Percentiles rank a stretch among this genome's conserved stretches.
phyloP scores from a whole-genome alignment of 768 basidiomycete species.

The Trametes sanguinea region DNA sequence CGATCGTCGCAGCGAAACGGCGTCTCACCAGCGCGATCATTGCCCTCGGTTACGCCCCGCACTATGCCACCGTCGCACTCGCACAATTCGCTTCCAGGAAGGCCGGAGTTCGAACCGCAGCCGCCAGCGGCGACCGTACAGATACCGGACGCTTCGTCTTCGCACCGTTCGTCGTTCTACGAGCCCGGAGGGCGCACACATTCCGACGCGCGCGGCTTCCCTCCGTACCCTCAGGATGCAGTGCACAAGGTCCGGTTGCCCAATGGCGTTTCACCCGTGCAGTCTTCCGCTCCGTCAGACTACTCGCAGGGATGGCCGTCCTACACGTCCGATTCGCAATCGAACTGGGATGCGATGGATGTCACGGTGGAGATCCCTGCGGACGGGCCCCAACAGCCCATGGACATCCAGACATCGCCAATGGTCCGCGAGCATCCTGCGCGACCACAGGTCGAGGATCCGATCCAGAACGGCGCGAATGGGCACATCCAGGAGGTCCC shows the following conservation, averaged over 20 bases:
- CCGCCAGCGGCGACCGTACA: conserved; percentile 41
- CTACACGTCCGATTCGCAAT: conserved; percentile 25
- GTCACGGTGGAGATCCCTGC: conserved; percentile 49
- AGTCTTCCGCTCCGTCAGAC: conserved; percentile 26
- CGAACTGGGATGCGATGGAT: conserved; percentile 61
- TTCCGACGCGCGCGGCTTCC: conserved; percentile 10
- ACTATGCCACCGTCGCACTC: conserved; percentile 53
- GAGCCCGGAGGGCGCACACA: conserved; percentile 31
- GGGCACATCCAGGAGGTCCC: conserved; percentile 18
- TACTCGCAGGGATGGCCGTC: conserved; percentile 28
- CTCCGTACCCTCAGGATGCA: conserved; percentile 33
- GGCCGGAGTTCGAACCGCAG: conserved; percentile 41
- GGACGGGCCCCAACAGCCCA: conserved; percentile 45
- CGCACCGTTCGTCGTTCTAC: conserved; percentile 57
- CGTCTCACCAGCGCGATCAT: conserved; percentile 31
- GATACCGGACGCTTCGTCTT: conserved; percentile 50
- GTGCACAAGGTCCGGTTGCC: conserved; percentile 23
- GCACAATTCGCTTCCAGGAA: conserved; percentile 41
- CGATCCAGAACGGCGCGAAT: conserved; percentile 38
- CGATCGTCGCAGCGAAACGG: conserved; percentile 16
- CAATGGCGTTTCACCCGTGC: conserved; percentile 11
- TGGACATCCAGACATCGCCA: conserved; percentile 54
- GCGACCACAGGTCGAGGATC: conserved; percentile 44
- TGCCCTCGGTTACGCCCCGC: conserved; percentile 45
- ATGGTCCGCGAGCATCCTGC: conserved; percentile 54